Evolutionary conservation across 2,329 filamentous ascomycete genomes (phyloP).

Genomic region (Pyrenophora seminiperda): DNA sequence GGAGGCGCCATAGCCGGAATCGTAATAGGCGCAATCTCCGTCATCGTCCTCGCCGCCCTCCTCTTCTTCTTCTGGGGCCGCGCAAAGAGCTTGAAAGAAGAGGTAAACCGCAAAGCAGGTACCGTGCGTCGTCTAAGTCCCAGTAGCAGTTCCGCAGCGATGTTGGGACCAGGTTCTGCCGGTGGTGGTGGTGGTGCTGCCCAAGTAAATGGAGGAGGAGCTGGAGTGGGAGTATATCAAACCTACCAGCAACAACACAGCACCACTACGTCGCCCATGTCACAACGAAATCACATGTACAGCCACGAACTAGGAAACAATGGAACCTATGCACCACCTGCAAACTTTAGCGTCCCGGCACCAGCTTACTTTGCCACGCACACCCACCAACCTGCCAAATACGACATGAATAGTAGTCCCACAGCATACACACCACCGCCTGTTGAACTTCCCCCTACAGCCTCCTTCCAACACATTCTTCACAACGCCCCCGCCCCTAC

Average conservation of each 20-base stretch:
- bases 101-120: constrained; percentile 28
- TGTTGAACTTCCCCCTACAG: background rate
- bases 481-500: too few species aligned
- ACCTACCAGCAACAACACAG: background rate
- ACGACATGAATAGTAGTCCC: constrained; percentile 1
- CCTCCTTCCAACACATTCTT: too few species aligned
- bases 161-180: background rate
- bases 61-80: constrained; percentile 40
- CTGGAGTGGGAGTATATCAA: background rate
- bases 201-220: background rate
- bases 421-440: background rate
- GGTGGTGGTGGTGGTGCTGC: background rate
- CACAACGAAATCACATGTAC: background rate
- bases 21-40: constrained; percentile 60
- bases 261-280: background rate
- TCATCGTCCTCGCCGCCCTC: constrained; percentile 25
- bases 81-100: constrained; percentile 27
- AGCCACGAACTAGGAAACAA: background rate
- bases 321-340: background rate
- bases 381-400: background rate
- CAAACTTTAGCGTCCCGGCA: background rate
- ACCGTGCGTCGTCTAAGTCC: constrained; percentile 7
- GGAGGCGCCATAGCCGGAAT: constrained; percentile 55
- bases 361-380: background rate
- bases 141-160: background rate